Conservation (phyloP, 176 grass and related monocot genomes). For the Zizania latifolia region DNA sequence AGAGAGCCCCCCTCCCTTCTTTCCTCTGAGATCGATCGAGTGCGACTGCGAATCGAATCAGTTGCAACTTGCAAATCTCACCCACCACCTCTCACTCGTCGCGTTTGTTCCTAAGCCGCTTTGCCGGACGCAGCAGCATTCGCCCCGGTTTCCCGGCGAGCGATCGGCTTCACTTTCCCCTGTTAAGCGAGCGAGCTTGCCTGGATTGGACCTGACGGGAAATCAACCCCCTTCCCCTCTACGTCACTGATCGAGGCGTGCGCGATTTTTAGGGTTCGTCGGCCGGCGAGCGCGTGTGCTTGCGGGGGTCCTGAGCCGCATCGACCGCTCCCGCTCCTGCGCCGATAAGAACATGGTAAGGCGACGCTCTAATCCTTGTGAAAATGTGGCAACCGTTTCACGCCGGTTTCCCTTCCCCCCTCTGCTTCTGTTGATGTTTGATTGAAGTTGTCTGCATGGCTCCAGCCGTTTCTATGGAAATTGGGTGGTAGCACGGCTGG, state of each 20-base stretch:
- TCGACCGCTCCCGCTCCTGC: not conserved
- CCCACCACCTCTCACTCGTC: no score
- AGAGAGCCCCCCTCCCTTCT: no score
- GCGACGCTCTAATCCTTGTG: not conserved
- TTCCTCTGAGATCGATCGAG: no score
- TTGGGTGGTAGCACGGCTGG: not conserved
- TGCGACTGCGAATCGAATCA: no score
- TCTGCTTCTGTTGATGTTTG: not conserved
- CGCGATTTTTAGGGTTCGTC: slow-evolving; percentile 6
- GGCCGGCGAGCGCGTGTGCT: not conserved
- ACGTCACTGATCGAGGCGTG: no score
- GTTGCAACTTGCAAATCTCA: no score
- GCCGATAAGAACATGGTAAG: slow-evolving; percentile 15
- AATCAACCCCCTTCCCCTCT: no score
- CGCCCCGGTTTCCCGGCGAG: not conserved
- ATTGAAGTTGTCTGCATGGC: not conserved
- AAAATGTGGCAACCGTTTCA: not conserved
- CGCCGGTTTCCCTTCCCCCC: not conserved
- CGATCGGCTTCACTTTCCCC: not conserved
- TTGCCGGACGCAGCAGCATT: no score
- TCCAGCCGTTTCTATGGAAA: not conserved
- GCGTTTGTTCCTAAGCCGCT: no score
- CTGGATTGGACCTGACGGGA: no score
- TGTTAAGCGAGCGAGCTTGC: not conserved
- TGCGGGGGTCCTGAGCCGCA: not conserved